These are phyloP conservation scores for Cercophora scortea DNA, from an alignment of 495 filamentous ascomycete genomes.

Conservation along the genomic window DNA sequence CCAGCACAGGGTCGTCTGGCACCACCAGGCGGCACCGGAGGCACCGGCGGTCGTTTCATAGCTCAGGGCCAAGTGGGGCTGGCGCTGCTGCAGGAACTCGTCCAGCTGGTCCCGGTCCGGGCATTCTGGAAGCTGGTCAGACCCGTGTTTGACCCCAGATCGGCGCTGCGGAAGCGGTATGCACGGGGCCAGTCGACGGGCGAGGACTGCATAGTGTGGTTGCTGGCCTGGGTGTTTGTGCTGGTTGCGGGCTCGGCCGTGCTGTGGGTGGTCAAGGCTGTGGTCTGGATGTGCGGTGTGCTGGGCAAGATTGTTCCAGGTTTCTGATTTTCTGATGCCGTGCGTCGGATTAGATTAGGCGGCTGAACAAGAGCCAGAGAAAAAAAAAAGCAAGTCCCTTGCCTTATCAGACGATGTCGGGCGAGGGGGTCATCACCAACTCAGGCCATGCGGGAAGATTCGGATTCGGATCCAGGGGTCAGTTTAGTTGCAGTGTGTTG, in stretches of 20 bases:
- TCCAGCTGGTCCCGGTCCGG: not conserved
- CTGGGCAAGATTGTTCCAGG: constrained; percentile 5
- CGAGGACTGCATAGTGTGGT: constrained; percentile 14
- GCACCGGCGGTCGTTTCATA: too few relatives aligned
- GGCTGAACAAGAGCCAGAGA: not conserved
- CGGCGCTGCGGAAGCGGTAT: constrained; percentile 17
- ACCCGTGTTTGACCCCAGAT: constrained; percentile 21
- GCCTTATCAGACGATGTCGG: too few relatives aligned
- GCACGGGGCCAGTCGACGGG: constrained; percentile 8
- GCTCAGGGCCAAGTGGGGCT: not conserved
- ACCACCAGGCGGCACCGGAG: too few relatives aligned
- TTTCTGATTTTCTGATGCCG: constrained; percentile 8
- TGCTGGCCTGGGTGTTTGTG: constrained; percentile 17
- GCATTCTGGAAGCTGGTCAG: constrained; percentile 20
- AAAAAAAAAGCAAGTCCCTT: not conserved
- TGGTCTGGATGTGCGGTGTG: constrained; percentile 6
- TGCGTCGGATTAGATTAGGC: not conserved
- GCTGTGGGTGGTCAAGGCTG: constrained; percentile 12
- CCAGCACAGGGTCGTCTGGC: too few relatives aligned
- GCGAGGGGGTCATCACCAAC: too few relatives aligned
- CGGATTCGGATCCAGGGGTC: too few relatives aligned
- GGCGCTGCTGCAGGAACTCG: not conserved
- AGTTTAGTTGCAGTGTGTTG: too few relatives aligned
- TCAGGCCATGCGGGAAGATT: too few relatives aligned
- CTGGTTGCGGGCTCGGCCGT: constrained; percentile 5